These are phyloP conservation scores for Fusarium praegraminearum DNA, from an alignment of 2,329 filamentous ascomycete species.

Conservation along the genomic window DNA sequence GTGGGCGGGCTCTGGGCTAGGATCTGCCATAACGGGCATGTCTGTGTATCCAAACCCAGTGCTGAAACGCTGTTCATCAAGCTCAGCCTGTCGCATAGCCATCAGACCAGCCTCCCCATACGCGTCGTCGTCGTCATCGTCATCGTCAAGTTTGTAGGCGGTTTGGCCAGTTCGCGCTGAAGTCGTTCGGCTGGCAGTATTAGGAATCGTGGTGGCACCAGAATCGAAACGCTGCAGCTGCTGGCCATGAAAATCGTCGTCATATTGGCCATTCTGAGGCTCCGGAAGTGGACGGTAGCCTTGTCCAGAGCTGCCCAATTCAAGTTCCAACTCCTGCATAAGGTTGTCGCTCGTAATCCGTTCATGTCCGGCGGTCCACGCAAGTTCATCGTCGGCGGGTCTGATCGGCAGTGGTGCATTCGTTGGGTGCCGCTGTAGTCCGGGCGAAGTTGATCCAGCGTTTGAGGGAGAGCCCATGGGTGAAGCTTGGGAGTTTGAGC, in stretches of 20 bases:
- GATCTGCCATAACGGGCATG: conserved; percentile 48
- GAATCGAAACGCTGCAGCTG: conserved; percentile 64
- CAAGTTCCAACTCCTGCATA: conserved; percentile 69
- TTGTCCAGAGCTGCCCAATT: conserved; percentile 56
- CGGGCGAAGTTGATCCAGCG: conserved; percentile 55
- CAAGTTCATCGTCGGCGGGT: conserved; percentile 60
- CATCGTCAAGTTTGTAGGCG: conserved; percentile 52
- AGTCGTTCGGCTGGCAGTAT: conserved; percentile 40
- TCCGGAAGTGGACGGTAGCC: conserved; percentile 54
- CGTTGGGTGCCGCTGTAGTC: conserved; percentile 69
- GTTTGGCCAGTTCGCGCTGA: conserved; percentile 38
- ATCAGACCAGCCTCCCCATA: conserved; percentile 87
- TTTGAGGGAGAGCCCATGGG: conserved; percentile 59
- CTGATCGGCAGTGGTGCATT: conserved; percentile 70
- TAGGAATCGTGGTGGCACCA: conserved; percentile 59
- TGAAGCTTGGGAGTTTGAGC: conserved; percentile 65
- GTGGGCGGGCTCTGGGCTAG: conserved; percentile 34
- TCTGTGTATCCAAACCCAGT: conserved; percentile 51
- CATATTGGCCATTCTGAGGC: conserved; percentile 61
- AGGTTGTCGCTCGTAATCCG: conserved; percentile 63
- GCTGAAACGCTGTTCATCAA: conserved; percentile 72
- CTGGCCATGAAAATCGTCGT: conserved; percentile 57
- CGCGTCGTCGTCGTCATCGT: conserved; percentile 84
- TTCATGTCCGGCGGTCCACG: conserved; percentile 58
- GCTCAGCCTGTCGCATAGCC: conserved; percentile 86